A percentile compares a stretch with the other conserved stretches of the same genome.
phyloP scores from a whole-genome alignment of 2,329 filamentous ascomycete species.

The Magnaporthales sp. region DNA sequence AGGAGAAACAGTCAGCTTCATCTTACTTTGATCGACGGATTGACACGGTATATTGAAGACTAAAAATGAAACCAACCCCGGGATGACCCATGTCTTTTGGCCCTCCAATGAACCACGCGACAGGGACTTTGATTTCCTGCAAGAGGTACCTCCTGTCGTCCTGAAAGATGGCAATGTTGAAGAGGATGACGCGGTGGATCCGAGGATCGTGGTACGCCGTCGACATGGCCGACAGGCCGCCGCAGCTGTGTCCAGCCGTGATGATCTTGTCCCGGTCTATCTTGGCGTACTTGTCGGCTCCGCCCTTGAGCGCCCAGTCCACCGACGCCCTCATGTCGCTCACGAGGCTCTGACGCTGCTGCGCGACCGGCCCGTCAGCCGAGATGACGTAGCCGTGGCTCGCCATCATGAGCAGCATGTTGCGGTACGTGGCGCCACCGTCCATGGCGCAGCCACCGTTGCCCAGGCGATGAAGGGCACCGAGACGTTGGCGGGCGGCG shows the following conservation, averaged over 20 bases:
- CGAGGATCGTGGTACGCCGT: conserved; percentile 12
- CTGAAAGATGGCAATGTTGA: conserved; percentile 16
- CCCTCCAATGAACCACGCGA: conserved; percentile 15
- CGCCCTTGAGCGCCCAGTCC: conserved; percentile 11
- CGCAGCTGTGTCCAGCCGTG: conserved; percentile 15
- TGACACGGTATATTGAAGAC: not conserved
- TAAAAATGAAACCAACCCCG: conserved; percentile 9
- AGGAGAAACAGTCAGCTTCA: not conserved
- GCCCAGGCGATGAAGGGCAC: conserved; percentile 14
- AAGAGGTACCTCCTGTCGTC: conserved; percentile 14
- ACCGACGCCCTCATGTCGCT: conserved; percentile 10
- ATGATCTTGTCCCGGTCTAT: conserved; percentile 16
- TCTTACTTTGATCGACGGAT: not conserved
- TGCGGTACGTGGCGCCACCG: conserved; percentile 11
- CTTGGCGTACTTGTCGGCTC: conserved; percentile 14
- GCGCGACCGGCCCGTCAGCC: conserved; percentile 11
- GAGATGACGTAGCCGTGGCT: conserved; percentile 16
- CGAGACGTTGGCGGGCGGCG: conserved; percentile 7
- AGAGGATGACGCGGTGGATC: conserved; percentile 13
- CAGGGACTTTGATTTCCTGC: conserved; percentile 15
- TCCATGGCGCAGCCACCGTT: conserved; percentile 15
- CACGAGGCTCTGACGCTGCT: conserved; percentile 12
- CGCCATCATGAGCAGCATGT: conserved; percentile 16
- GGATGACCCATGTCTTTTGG: conserved; percentile 14
- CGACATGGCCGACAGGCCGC: conserved; percentile 13